A percentile compares a stretch with the other conserved stretches of the same genome.
These are phyloP conservation scores for Heterobasidion parviporum DNA, from an alignment of 1,284 basidiomycete genomes.

Conservation along the genomic window DNA sequence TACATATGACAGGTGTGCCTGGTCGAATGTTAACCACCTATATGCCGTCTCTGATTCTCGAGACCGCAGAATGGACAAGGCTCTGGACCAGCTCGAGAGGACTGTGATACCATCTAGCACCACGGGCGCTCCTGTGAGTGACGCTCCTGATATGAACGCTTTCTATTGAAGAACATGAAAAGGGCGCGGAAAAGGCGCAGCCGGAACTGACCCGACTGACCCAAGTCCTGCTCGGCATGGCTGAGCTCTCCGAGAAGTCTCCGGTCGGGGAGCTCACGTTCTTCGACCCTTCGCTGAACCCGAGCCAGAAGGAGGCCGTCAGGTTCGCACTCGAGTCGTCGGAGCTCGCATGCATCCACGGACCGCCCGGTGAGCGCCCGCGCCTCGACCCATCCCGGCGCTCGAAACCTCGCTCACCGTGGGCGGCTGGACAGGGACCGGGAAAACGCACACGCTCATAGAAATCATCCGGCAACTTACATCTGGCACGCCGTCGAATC, in stretches of 20 bases:
- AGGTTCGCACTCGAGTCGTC: constrained; percentile 63
- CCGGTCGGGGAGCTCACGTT: constrained; percentile 37
- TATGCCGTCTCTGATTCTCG: not conserved
- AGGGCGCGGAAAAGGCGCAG: constrained; percentile 23
- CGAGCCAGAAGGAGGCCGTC: constrained; percentile 79
- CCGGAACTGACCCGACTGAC: constrained; percentile 42
- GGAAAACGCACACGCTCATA: constrained; percentile 89
- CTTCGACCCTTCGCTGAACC: constrained; percentile 74
- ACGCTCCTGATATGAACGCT: not conserved
- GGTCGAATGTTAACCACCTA: not conserved
- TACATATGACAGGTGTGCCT: constrained; percentile 75
- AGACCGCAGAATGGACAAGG: constrained; percentile 67
- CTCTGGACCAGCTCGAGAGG: constrained; percentile 59
- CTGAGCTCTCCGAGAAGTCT: constrained; percentile 29
- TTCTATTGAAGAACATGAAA: not conserved
- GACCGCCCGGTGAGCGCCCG: constrained; percentile 69
- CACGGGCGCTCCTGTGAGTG: constrained; percentile 7
- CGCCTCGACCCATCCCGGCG: constrained; percentile 1
- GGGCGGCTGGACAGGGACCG: constrained; percentile 50
- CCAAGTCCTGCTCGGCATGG: constrained; percentile 61
- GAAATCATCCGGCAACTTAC: constrained; percentile 86
- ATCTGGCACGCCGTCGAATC: constrained; percentile 34
- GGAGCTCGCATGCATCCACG: constrained; percentile 91
- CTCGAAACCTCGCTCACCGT: not conserved
- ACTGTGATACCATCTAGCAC: constrained; percentile 22